Evolutionary conservation across 2,329 filamentous ascomycete species (phyloP), one percentile per base, ranked within the genome.

Genomic region (Stromatinia cepivora): DNA sequence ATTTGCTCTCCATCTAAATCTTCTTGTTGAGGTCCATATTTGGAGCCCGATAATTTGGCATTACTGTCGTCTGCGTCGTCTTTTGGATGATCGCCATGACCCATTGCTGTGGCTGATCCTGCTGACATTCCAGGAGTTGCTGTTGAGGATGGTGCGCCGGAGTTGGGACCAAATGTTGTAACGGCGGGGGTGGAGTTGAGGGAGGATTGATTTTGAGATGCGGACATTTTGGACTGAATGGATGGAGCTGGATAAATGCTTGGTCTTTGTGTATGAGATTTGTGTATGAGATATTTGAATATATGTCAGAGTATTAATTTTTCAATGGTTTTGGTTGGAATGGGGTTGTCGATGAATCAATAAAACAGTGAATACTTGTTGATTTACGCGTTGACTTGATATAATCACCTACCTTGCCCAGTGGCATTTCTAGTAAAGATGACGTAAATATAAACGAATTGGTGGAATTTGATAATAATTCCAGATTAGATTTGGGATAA

Each of bases 1-100:
- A 77, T 77, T 66, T 77, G 73, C 36, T 78, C 77, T n/a, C 76
- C 76, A 4, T 78, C 72, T 1, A 78, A 67, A 69, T 78, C 77
- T 56, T 77, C 77, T 11, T 77, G 70, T 62, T 76, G 77, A 28
- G 74, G 74, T 34, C 77, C 77, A 17, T 75, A 17, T 63, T 73
- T 74, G 2, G 72, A 72, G 11, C 70, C 69, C n/a, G 76, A 69
- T 6, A 75, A 56, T 1, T 66, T 72, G 36, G 63, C 76, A 71
- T 76, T 75, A 52, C 73, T 75, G 22, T 76, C 73, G 56, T 77
- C 73, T n/a, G 73, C 75, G 31, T 76, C 73, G 61, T 77, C 76
- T 68, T 71, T 70, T 28, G 76, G 76, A 57, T 77, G 77, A 31
- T 75, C 62, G 3, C 77, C 77, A 66, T 76, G 76, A 8, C 77